These are phyloP conservation scores for Paracamarosporium sp. DNA, from an alignment of 2,329 filamentous ascomycete species.

Conservation along the genomic window DNA sequence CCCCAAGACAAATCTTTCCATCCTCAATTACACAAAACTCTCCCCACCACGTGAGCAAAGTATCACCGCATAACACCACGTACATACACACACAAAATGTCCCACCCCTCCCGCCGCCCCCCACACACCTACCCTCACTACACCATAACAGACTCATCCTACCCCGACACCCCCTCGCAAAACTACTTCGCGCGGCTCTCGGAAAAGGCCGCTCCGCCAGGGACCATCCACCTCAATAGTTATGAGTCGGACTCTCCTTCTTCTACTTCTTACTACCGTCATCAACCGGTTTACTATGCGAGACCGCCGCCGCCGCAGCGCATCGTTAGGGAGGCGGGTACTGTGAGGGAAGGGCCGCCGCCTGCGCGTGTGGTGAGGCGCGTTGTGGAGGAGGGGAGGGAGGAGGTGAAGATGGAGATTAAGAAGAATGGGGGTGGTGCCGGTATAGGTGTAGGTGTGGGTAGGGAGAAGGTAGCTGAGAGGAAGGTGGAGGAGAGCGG, in stretches of 20 bases:
- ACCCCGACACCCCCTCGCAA: neutral
- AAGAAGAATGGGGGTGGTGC: neutral
- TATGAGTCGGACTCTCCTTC: neutral
- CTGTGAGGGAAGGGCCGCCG: neutral
- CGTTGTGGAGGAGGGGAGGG: neutral
- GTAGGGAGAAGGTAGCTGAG: neutral
- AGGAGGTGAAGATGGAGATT: neutral
- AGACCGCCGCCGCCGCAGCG: neutral
- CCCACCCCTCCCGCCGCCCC: neutral
- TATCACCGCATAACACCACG: too few species aligned
- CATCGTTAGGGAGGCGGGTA: neutral
- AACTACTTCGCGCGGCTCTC: neutral
- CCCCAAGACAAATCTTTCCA: too few species aligned
- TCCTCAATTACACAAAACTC: too few species aligned
- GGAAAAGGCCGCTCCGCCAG: neutral
- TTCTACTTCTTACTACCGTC: neutral
- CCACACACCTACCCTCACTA: neutral
- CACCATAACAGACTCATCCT: neutral
- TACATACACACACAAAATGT: neutral
- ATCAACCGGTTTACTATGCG: neutral
- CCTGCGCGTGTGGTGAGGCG: neutral
- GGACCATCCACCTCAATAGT: neutral
- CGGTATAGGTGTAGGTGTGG: too few species aligned
- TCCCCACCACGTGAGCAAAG: too few species aligned
- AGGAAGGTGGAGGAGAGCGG: neutral